Base-by-base conservation (phyloP, 1,139 yeast genomes). In the Pichia sp. region DNA sequence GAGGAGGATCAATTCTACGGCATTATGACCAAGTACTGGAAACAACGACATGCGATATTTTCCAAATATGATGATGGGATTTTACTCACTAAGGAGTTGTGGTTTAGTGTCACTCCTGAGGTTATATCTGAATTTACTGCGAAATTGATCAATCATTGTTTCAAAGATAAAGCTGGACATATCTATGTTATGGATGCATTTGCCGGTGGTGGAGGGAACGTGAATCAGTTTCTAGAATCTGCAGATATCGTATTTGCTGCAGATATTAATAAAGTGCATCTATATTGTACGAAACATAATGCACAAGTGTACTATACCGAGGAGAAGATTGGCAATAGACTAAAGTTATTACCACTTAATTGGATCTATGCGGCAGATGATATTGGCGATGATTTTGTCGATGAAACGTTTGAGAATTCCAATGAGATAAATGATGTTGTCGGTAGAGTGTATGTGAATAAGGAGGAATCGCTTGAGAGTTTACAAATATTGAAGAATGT, bases 131-230 rank as follows among this genome's bases (percentile, higher is more conserved):
- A 62, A 19, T 75, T 75, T 49, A 60, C 75, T 0, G 88, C 96
- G 0, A 63, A 66, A 33, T 68, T 80, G 40, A 59, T 80, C 17
- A 58, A 56, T 29, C 60, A 66, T n/a, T 43, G 43, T 5, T 66
- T 74, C 37, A 52, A 66, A 0, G 70, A 77, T 1, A 51, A 53
- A 3, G 14, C 29, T 11, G 39, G 31, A 3, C 31, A 30, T 14
- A 22, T 42, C 2, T 36, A 34, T 14, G 41, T 72, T 0, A 51
- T 78, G 36, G 98, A 91, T 53, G 71, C 86, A 5, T 88, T 88
- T 52, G 83, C 96, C 47, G 99, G 99, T 0, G 97, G 94, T 2
- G 98, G 96, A 0, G 98, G 98, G 0, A 91, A 91, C 54, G 65
- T 87, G 1, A 84, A 87, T 28, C 96, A 86, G 49, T 78, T 91